phyloP scores from a whole-genome alignment of 1,284 basidiomycete genomes.

The Austroboletus niveus region DNA sequence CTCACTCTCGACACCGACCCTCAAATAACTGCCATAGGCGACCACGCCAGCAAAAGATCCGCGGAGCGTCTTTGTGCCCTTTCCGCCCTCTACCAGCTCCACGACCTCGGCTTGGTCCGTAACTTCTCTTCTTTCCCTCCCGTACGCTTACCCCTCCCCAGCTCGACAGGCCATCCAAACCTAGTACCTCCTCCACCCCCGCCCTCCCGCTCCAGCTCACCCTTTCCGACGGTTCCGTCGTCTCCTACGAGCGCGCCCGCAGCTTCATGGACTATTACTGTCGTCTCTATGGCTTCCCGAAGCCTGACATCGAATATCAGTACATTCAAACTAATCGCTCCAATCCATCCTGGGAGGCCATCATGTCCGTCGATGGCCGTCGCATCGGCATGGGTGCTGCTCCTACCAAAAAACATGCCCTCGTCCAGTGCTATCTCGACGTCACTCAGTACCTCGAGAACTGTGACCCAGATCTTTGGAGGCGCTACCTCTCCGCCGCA shows the following conservation, averaged over 20 bases:
- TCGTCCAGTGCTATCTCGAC: conserved; percentile 81
- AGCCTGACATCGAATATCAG: conserved; percentile 72
- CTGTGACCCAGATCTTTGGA: conserved; percentile 83
- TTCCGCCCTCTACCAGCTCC: conserved; percentile 69
- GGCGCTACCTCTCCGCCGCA: conserved; percentile 59
- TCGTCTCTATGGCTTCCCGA: conserved; percentile 75
- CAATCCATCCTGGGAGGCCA: conserved; percentile 68
- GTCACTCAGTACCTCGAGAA: conserved; percentile 84
- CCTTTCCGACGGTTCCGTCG: conserved; percentile 66
- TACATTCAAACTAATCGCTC: conserved; percentile 26
- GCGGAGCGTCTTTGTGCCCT: conserved; percentile 78
- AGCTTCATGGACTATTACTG: conserved; percentile 97
- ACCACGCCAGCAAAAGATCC: conserved; percentile 63
- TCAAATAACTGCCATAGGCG: conserved; percentile 56
- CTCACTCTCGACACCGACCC: conserved; percentile 45
- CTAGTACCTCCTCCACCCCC: conserved; percentile 6
- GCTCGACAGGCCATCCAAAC: conserved; percentile 32
- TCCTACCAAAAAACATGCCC: conserved; percentile 73
- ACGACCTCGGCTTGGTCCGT: conserved; percentile 55
- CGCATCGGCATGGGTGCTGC: conserved; percentile 80
- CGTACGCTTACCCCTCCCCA: conserved; percentile 4
- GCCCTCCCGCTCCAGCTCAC: conserved; percentile 24
- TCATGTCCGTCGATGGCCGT: conserved; percentile 78
- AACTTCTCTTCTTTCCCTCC: background rate
- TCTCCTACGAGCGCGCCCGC: conserved; percentile 77